Conservation (phyloP, 805 yeast species). For the Zygosaccharomyces gambellarensis region DNA sequence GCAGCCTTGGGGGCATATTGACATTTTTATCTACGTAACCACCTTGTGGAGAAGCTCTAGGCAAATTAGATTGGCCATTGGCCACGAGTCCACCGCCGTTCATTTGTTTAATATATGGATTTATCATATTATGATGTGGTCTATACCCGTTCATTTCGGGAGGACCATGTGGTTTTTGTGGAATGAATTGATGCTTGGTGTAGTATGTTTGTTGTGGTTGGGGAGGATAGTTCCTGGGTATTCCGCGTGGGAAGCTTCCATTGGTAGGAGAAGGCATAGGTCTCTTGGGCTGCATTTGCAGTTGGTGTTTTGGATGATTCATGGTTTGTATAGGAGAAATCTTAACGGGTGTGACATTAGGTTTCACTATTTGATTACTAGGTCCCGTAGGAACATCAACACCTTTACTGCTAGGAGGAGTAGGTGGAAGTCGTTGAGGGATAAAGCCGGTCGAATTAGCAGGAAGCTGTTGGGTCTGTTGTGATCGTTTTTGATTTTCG, state of each 20-base stretch:
- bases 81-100: not conserved
- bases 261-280: constrained; percentile 7
- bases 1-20: constrained; percentile 16
- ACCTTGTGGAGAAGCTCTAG: constrained; percentile 9
- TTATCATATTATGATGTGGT: constrained; percentile 25
- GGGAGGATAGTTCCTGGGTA: constrained; percentile 8
- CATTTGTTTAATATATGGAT: constrained; percentile 22
- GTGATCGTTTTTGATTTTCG: constrained; percentile 9
- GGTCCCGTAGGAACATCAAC: constrained; percentile 1
- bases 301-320: constrained; percentile 11
- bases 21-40: constrained; percentile 8
- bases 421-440: constrained; percentile 29
- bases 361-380: constrained; percentile 2
- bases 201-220: constrained; percentile 8
- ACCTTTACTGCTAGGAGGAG: constrained; percentile 23
- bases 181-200: constrained; percentile 24
- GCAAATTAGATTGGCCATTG: constrained; percentile 4
- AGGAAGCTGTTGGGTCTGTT: constrained; percentile 8
- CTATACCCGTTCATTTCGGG: constrained; percentile 14
- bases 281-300: constrained; percentile 6
- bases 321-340: constrained; percentile 9
- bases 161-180: constrained; percentile 20
- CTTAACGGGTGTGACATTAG: constrained; percentile 4
- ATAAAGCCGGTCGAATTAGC: constrained; percentile 17
- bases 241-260: constrained; percentile 5